These are phyloP conservation scores for Chimonanthus praecox DNA, from an alignment of 164 flowering plant genomes.

Conservation along the genomic window DNA sequence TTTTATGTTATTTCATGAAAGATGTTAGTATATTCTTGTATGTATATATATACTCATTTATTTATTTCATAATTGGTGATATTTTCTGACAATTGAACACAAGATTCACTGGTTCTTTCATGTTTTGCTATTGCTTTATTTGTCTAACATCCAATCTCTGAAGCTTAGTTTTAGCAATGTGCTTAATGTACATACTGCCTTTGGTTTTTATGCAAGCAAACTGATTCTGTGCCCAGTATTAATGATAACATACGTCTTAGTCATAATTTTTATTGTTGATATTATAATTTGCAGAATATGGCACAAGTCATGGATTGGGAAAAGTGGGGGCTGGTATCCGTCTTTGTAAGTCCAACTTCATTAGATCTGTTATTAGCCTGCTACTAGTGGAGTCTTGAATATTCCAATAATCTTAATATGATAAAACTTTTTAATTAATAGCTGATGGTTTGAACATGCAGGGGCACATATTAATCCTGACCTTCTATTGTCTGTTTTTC, in stretches of 20 bases:
- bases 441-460: slow-evolving; percentile 24
- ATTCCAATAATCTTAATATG: not conserved
- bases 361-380: not conserved
- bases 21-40: too few relatives aligned
- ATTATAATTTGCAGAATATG: slow-evolving; percentile 54
- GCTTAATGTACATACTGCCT: not conserved
- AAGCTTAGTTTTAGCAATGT: not conserved
- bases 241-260: not conserved
- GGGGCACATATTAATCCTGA: slow-evolving; percentile 90
- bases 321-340: slow-evolving; percentile 86
- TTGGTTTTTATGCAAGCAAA: not conserved
- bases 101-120: not conserved
- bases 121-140: not conserved
- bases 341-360: slow-evolving; percentile 52
- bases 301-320: slow-evolving; percentile 63
- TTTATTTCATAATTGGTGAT: too few relatives aligned
- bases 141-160: not conserved
- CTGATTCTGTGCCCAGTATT: not conserved
- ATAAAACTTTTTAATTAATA: too few relatives aligned
- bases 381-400: not conserved
- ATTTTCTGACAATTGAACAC: too few relatives aligned
- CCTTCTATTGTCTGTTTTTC: slow-evolving; percentile 86
- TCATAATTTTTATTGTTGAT: not conserved
- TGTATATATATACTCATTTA: too few relatives aligned
- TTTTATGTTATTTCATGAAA: too few relatives aligned